phyloP scores from a whole-genome alignment of 352 stramenopile genomes.

The Phytophthora vignae region DNA sequence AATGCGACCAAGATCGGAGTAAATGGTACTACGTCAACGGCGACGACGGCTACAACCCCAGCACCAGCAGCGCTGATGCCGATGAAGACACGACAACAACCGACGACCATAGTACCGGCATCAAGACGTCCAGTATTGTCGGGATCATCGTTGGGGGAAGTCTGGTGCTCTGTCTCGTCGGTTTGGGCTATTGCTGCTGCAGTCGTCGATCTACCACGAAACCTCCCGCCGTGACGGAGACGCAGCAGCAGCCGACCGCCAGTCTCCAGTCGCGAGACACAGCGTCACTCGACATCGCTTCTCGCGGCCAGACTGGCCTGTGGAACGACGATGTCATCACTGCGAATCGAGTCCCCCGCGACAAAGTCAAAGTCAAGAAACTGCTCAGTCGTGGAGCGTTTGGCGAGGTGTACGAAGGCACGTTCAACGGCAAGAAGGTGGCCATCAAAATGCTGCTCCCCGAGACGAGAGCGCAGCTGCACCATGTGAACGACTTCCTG shows the following conservation, averaged over 20 bases:
- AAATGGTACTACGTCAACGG: slow-evolving; percentile 38
- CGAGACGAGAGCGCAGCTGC: slow-evolving; percentile 34
- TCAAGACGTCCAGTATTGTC: slow-evolving; percentile 16
- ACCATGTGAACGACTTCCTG: slow-evolving; percentile 48
- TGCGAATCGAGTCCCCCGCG: slow-evolving; percentile 43
- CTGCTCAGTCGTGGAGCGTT: slow-evolving; percentile 50
- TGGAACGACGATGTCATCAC: slow-evolving; percentile 54
- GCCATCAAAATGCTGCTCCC: slow-evolving; percentile 55
- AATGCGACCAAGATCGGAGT: slow-evolving; percentile 26
- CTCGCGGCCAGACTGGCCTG: slow-evolving; percentile 23
- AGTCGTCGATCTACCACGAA: slow-evolving; percentile 15
- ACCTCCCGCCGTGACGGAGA: slow-evolving; percentile 3
- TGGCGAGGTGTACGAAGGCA: slow-evolving; percentile 50
- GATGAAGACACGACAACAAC: neutral
- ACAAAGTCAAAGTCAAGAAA: slow-evolving; percentile 36
- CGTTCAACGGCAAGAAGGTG: slow-evolving; percentile 42
- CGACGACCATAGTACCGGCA: neutral
- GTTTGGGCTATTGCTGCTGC: slow-evolving; percentile 22
- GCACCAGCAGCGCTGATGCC: neutral
- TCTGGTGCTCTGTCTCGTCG: slow-evolving; percentile 16
- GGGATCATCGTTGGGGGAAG: slow-evolving; percentile 17
- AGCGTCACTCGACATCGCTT: slow-evolving; percentile 22
- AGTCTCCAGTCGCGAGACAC: slow-evolving; percentile 31
- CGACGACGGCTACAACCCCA: slow-evolving; percentile 4
- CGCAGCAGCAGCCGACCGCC: slow-evolving; percentile 18